phyloP scores from a whole-genome alignment of 768 basidiomycete species.

The Tulasnella sp. region DNA sequence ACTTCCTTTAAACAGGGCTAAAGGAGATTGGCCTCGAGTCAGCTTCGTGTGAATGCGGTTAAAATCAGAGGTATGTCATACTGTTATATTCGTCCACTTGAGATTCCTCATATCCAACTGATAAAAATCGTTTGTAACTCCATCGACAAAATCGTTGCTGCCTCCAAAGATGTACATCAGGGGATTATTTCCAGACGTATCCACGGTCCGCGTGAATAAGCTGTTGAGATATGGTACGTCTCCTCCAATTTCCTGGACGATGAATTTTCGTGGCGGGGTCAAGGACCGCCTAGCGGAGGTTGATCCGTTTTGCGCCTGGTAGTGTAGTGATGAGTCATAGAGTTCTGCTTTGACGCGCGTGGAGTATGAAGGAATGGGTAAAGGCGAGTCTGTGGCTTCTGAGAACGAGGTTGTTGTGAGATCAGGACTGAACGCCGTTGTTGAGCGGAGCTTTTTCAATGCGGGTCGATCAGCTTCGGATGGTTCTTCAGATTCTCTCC shows the following conservation, averaged over 20 bases:
- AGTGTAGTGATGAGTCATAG: too few species aligned
- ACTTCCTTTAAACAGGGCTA: not conserved
- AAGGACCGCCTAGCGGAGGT: too few species aligned
- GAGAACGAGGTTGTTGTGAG: too few species aligned
- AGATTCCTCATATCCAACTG: not conserved
- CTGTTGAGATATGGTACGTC: not conserved
- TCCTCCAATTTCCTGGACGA: too few species aligned
- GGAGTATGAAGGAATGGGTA: too few species aligned
- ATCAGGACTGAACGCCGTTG: too few species aligned
- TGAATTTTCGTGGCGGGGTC: too few species aligned
- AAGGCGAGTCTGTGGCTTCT: too few species aligned
- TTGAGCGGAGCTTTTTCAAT: too few species aligned
- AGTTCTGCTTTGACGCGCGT: too few species aligned
- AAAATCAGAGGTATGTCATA: not conserved
- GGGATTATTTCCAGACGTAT: not conserved
- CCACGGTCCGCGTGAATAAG: not conserved
- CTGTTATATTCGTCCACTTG: not conserved
- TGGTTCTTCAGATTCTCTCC: not conserved
- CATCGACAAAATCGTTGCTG: not conserved
- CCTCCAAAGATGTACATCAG: conserved; percentile 7
- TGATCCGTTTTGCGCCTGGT: too few species aligned
- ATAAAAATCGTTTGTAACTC: conserved; percentile 3
- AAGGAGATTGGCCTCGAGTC: not conserved
- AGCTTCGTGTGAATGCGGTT: not conserved
- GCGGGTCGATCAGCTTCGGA: not conserved